Base-by-base conservation (phyloP, 2,329 filamentous ascomycete genomes). In the Sporothrix luriei region DNA sequence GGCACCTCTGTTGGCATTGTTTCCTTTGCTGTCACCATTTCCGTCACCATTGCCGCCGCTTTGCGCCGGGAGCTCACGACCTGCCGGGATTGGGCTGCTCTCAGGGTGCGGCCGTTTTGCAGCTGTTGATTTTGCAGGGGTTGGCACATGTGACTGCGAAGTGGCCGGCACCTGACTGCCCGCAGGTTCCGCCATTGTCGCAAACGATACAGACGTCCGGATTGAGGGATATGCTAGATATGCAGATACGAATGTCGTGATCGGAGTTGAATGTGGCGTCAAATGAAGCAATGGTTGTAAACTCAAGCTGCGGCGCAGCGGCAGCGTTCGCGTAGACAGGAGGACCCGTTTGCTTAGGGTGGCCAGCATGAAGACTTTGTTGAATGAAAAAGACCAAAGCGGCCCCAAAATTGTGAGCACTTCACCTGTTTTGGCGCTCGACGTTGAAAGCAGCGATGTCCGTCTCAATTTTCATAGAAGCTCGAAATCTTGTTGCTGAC, bases 11-110 rank as follows among this genome's bases (percentile, higher is more conserved):
- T 43, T 52, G 11, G 55, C 70, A 24, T 24, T 24, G 26, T 43
- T 66, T 13, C 70, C 64, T 14, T 16, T 16, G 33, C 21, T 69
- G 7, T 43, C 40, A 16, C 73, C 72, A 16, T 75, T 70, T 14
- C 72, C 71, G 7, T 43, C 40, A 16, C 73, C 72, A 16, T 75
- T 70, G 16, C 72, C 71, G 57, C 73, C 40, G 10, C 46, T 14
- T 51, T 40, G 16, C 3, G 24, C 14, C 6, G 51, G 19, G 3
- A 55, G 21, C 71, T 64, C 49, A 11, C 46, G 55, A 11, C 33
- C 24, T 19, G 62, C 19, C 16, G 26, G 51, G n/a, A 66, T 38
- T 0, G 69, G 67, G n/a, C 69, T 71, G 67, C 69, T 65, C 3
- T n/a, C 71, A 0, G 71, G 33, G 49, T 70, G 49, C 11, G 70